Percentiles rank a stretch among this genome's conserved stretches.
These are phyloP conservation scores for Boletus rubroflammeus DNA, from an alignment of 768 basidiomycete genomes.

Conservation along the genomic window DNA sequence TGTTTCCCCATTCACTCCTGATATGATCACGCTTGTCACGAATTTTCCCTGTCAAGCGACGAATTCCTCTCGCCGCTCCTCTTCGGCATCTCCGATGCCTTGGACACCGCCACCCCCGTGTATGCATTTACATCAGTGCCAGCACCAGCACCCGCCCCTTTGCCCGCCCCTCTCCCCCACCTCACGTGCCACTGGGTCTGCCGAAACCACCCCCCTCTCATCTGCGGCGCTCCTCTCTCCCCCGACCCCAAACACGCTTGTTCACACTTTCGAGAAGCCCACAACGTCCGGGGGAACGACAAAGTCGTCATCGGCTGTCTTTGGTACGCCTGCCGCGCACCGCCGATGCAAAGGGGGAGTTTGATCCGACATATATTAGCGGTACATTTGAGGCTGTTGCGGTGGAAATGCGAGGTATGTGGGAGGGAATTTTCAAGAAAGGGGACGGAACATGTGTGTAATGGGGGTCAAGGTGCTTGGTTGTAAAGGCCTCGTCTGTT, in stretches of 20 bases:
- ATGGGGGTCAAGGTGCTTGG: not conserved
- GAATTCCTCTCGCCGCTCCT: slow-evolving; percentile 15
- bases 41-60: slow-evolving; percentile 3
- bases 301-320: slow-evolving; percentile 6
- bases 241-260: slow-evolving; percentile 7
- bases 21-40: not conserved
- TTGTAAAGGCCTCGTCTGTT: not conserved
- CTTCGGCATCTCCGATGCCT: not conserved
- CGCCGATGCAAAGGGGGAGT: slow-evolving; percentile 22
- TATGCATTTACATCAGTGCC: not conserved
- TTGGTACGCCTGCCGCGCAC: slow-evolving; percentile 13
- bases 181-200: slow-evolving; percentile 14
- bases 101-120: not conserved
- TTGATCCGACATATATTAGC: slow-evolving; percentile 17
- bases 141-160: not conserved
- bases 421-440: slow-evolving; percentile 17
- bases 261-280: slow-evolving; percentile 13
- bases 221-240: slow-evolving; percentile 10
- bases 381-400: slow-evolving; percentile 15
- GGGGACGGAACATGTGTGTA: slow-evolving; percentile 14
- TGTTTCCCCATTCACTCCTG: not conserved
- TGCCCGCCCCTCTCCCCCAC: not conserved
- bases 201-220: not conserved
- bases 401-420: slow-evolving; percentile 17
- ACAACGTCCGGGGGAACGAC: slow-evolving; percentile 20